Evolutionary conservation across 495 filamentous ascomycete species (phyloP), one percentile per base, ranked within the genome.

Genomic region (Neurospora sp.): DNA sequence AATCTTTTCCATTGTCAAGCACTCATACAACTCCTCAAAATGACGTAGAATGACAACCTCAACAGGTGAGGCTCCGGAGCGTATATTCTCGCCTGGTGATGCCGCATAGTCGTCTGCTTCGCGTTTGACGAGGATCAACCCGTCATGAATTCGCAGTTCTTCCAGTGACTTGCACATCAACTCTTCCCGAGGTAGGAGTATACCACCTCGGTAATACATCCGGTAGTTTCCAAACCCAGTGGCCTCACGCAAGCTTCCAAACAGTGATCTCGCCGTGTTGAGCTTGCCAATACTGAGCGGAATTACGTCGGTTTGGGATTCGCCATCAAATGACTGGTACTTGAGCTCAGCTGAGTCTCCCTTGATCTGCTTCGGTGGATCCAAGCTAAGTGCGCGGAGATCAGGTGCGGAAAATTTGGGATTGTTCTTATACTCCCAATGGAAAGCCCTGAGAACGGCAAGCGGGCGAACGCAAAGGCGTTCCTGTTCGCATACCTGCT

Each of bases 1-100:
- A 18, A 96, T 82, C 54, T 85, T 86, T 73, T 93, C 87, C 79
- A 96, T 89, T 70, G 88, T 88, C 44, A 99, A 86, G 76, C 95
- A 90, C 20, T 89, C 87, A 85, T 95, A 97, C 10, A 99, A 82
- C 72, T 94, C 90, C 71, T 93, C 88, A 78, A 97, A 97, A 81
- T 97, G 93, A 72, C 90, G 88, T 72, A 97, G 81, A 27, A 98
- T 90, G 74, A 94, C 92, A 16, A 85, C 83, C 75, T 97, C 92
- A 9, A 94, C 85, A 16, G 82, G 82, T 14, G 85, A 85, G n/a
- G 84, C 82, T 3, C 81, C 84, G 27, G 81, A 80, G 39, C 80
- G 81, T 66, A 66, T 66, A 82, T 74, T 39, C 78, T 78, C 20
- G 73, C 73, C 18, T 18, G 80, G 79, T 54, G 79, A 78, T 12